Evolutionary conservation across 192 early-diverging fungal genomes (phyloP), one percentile per base, ranked within the genome.

Genomic region (Podila clonocystis): DNA sequence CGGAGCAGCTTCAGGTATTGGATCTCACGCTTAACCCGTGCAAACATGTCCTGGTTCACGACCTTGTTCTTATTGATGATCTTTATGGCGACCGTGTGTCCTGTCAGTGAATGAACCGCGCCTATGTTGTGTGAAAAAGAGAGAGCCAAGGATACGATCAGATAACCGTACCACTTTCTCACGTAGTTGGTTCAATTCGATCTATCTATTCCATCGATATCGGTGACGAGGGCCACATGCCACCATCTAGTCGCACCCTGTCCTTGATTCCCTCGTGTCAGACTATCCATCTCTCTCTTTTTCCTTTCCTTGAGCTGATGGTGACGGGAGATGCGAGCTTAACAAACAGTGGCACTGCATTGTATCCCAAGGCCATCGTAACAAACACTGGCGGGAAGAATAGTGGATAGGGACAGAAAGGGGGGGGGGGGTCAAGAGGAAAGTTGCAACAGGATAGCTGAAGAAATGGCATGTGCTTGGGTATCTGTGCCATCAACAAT

Each of bases 11-110:
- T 96, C 30, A 98, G 86, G 76, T 97, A 98, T 79, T 96, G 97
- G 84, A 99, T 97, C 88, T 99, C 98, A 62, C 98, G 91, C 72
- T 98, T 97, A 34, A 99, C 92, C 36, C 98, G 87, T 9, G 93
- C 93, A 41, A 95, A 93, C 98, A 99, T 98, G 80, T 98, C 96
- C 87, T 96, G 91, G 78, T 91, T 96, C 24, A 94, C 93, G 34
- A 99, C 95, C 77, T 94, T 94, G 73, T 93, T 91, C 52, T 96
- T 90, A 70, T 97, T 97, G 61, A 99, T 95, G 70, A 98, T 94
- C 82, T 99, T 99, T 36, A 99, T 86, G 33, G 98, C 98, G 8
- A 99, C 98, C 73, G 95, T 97, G 75, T 96, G 95, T 28, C 95
- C 94, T 9, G 97, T 98, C 66, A 94, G 87, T n/a, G 95, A 90